phyloP scores from a whole-genome alignment of 768 basidiomycete species.

The Imleria badia region DNA sequence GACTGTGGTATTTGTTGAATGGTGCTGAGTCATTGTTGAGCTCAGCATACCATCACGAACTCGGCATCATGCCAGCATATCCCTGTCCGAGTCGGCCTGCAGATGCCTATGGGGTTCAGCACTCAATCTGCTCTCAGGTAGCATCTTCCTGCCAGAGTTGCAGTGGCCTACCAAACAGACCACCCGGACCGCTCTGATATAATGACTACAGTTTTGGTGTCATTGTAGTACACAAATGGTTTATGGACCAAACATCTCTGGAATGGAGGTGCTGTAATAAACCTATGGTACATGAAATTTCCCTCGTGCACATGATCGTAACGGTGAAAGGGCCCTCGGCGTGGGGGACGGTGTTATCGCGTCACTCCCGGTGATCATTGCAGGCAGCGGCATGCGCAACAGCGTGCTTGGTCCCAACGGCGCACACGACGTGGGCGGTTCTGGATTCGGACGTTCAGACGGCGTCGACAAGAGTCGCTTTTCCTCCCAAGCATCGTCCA shows the following conservation, averaged over 20 bases:
- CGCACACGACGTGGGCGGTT: constrained; percentile 53
- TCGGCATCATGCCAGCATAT: constrained; percentile 17
- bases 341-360: constrained; percentile 48
- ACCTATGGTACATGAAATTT: neutral
- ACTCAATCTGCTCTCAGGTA: too few relatives aligned
- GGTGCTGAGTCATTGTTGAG: too few relatives aligned
- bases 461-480: constrained; percentile 43
- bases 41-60: constrained; percentile 6
- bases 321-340: constrained; percentile 19
- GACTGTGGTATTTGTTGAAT: too few relatives aligned
- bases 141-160: constrained; percentile 16
- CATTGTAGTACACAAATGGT: too few relatives aligned
- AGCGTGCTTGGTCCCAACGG: constrained; percentile 39
- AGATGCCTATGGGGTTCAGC: too few relatives aligned
- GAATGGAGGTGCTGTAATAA: too few relatives aligned
- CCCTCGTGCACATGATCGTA: constrained; percentile 1
- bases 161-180: too few relatives aligned
- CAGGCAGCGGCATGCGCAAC: constrained; percentile 36
- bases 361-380: constrained; percentile 43
- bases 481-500: constrained; percentile 19
- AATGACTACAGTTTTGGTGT: too few relatives aligned
- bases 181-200: too few relatives aligned
- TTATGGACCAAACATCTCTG: too few relatives aligned
- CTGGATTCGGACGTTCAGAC: constrained; percentile 53
- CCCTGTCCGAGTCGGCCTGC: constrained; percentile 14